phyloP scores from a whole-genome alignment of 2,329 filamentous ascomycete genomes.

The Ophiostoma sp. region DNA sequence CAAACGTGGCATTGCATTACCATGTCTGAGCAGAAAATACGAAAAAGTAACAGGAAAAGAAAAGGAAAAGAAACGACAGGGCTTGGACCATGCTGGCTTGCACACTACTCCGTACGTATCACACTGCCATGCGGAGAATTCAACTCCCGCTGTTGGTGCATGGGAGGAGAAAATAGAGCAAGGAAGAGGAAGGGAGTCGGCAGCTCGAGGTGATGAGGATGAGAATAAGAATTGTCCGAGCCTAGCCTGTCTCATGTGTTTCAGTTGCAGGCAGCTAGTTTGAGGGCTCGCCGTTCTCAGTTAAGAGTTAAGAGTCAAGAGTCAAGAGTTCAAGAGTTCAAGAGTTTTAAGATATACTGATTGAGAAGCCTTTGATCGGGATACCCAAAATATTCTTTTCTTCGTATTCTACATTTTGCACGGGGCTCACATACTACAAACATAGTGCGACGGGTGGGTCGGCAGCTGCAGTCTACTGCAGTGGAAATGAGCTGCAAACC shows the following conservation, averaged over 20 bases:
- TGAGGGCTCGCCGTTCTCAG: no score
- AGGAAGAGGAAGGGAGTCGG: not conserved
- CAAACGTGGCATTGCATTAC: not conserved
- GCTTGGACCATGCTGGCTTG: not conserved
- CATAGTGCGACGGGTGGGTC: constrained; percentile 12
- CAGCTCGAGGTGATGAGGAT: not conserved
- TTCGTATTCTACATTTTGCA: constrained; percentile 1
- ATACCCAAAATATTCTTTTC: no score
- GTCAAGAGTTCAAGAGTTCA: no score
- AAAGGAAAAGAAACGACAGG: not conserved
- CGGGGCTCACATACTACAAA: not conserved
- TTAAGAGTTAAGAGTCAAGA: no score
- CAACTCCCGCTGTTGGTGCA: not conserved
- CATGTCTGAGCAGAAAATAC: not conserved
- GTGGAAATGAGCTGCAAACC: constrained; percentile 2
- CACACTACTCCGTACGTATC: not conserved
- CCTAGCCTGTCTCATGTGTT: not conserved
- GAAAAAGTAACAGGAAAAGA: not conserved
- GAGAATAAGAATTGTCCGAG: not conserved
- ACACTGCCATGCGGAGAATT: constrained; percentile 1
- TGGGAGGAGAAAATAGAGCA: no score
- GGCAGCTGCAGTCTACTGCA: constrained; percentile 10
- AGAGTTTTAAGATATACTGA: no score
- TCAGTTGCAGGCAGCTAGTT: not conserved
- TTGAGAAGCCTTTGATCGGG: no score